Evolutionary conservation across 768 basidiomycete species (phyloP), one percentile per base, ranked within the genome.

Genomic region (Agaricus subrufescens): DNA sequence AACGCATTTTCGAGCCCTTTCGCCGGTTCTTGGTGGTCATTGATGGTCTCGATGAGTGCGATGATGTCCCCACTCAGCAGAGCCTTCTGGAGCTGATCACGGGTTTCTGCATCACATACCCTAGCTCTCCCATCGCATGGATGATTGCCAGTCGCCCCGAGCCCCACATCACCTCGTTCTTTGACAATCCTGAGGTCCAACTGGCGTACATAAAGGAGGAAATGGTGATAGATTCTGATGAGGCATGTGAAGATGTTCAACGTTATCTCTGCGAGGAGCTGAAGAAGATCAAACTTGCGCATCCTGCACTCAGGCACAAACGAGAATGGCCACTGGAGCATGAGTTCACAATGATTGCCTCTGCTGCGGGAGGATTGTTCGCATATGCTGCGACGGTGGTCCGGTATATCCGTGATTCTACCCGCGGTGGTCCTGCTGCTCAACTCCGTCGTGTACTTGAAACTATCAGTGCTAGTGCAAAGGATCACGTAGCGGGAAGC

Each of bases 81-180:
- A 48, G 59, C 15, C 46, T 68, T n/a, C 51, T 69, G 4, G n/a
- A 30, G 2, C 39, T 54, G 11, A 57, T 66, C 14, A 39, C 23
- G 0, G 27, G 30, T 7, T 42, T 50, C 12, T 43, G 58, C 1
- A 10, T 62, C 2, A n/a, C 42, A 7, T 15, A 15, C 3, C 34
- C 25, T 10, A 27, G 31, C 4, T 49, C 63, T n/a, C 61, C 65
- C 1, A 26, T 71, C 15, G 54, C 44, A 9, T 63, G 70, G 39
- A 30, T 71, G 6, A 61, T 71, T 37, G n/a, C n/a, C n/a, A n/a
- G n/a, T n/a, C 57, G 70, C 1, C 66, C 68, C 7, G 70, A 70
- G 45, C 48, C 59, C 5, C 56, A 63, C n/a, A 62, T 70, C 10
- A 39, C 42, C 4, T 42, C 50, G 0, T 39, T 31, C 2, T 65